Evolutionary conservation across 805 yeast species (phyloP), one percentile per base, ranked within the genome.

Genomic region (Yarrowia sp.): DNA sequence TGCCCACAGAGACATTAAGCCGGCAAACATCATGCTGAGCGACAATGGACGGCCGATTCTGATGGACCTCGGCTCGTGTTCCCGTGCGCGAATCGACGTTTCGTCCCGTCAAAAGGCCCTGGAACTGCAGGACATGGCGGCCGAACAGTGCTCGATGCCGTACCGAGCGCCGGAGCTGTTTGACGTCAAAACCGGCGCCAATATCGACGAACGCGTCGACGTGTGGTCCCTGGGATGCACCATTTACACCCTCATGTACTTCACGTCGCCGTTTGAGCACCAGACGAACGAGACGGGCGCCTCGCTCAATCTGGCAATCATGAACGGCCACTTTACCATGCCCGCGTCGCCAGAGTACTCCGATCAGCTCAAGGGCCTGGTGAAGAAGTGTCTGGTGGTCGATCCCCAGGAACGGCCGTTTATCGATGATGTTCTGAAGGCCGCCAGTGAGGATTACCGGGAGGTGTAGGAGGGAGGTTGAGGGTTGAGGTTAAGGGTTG

Each of bases 191-290:
- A 84, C 91, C 0, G 88, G 89, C 49, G 76, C 85, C n/a, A 77
- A 77, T 7, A 81, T 93, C 53, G 86, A 87, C 70, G 96, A 91
- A 73, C 84, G 85, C 69, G 87, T 90, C 4, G 98, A 93, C 76
- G 85, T 94, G 33, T 93, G 98, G 98, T 89, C 96, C 3, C 77
- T 93, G 36, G 98, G 98, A 0, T 92, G 97, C 74, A 81, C 92
- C 1, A 75, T 92, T 17, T 93, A 90, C 76, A 86, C 92, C 0
- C 78, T 91, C 71, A 82, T 94, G 76, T 93, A 90, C 78, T 89
- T 89, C 0, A 82, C 82, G 38, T 90, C 97, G 4, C 98, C 98
- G 0, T 93, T 93, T 76, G 97, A 92, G 75, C 83, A 91, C 74
- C 87, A 90, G 75, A 95, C 91, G 73, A 82, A 85, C 53, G 87